Evolutionary conservation across 2,329 filamentous ascomycete species (phyloP).

Genomic region (Trichoderma sp.): DNA sequence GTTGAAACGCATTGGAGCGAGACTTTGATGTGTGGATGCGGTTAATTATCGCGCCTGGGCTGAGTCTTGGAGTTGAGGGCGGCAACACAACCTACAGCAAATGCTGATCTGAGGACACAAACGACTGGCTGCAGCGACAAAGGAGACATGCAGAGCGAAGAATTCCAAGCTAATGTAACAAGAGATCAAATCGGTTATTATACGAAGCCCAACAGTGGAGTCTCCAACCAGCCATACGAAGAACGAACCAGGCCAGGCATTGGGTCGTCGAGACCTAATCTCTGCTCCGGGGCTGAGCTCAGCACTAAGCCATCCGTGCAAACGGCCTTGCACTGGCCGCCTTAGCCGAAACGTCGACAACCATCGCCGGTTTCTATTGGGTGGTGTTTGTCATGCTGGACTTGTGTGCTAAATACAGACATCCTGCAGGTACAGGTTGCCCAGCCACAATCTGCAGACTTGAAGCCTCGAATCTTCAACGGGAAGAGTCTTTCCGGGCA

Average conservation of each 20-base stretch:
- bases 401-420: constrained; percentile 13
- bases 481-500: not conserved
- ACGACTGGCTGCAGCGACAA: not conserved
- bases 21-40: not conserved
- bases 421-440: constrained; percentile 11
- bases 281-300: constrained; percentile 14
- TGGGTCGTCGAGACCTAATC: constrained; percentile 18
- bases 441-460: constrained; percentile 2
- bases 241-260: not conserved
- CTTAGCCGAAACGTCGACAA: constrained; percentile 14
- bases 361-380: not conserved
- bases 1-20: constrained; percentile 6
- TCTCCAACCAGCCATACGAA: not conserved
- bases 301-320: constrained; percentile 12
- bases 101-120: not conserved
- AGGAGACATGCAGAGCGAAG: not conserved
- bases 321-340: constrained; percentile 12
- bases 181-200: constrained; percentile 9
- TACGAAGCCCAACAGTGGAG: constrained; percentile 9
- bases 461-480: not conserved
- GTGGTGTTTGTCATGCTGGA: constrained; percentile 9
- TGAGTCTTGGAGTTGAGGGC: not conserved
- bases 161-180: constrained; percentile 4
- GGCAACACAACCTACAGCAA: not conserved
- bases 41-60: not conserved